phyloP scores from a whole-genome alignment of 2,329 filamentous ascomycete species.

The Hypomyces rosellus region DNA sequence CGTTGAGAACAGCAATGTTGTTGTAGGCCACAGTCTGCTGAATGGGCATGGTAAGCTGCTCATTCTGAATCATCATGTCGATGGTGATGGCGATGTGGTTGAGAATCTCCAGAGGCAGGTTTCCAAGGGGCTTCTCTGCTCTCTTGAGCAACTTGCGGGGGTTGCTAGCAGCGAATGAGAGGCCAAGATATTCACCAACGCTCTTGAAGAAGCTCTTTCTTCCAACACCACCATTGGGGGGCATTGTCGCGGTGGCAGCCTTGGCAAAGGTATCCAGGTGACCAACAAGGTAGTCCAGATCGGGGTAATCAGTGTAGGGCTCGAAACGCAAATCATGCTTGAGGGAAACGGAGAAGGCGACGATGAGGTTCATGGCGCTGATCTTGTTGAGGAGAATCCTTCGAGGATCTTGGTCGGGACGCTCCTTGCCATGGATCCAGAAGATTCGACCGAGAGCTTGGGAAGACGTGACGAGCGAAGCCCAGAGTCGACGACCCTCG shows the following conservation, averaged over 20 bases:
- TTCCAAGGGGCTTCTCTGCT: conserved; percentile 65
- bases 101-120: conserved; percentile 77
- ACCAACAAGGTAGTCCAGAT: conserved; percentile 61
- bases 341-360: conserved; percentile 69
- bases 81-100: conserved; percentile 63
- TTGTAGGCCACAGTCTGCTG: conserved; percentile 57
- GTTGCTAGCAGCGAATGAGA: conserved; percentile 72
- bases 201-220: conserved; percentile 54
- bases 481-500: conserved; percentile 59
- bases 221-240: conserved; percentile 23
- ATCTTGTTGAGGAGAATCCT: conserved; percentile 65
- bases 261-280: conserved; percentile 72
- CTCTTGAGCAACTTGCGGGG: conserved; percentile 72
- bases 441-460: conserved; percentile 69
- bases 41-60: conserved; percentile 49
- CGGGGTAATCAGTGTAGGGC: conserved; percentile 70
- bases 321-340: conserved; percentile 83
- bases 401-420: conserved; percentile 45
- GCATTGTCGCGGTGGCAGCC: conserved; percentile 38
- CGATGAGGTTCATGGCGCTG: conserved; percentile 69
- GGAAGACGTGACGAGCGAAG: conserved; percentile 53
- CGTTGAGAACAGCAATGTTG: conserved; percentile 59
- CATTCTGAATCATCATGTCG: conserved; percentile 51
- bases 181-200: conserved; percentile 65
- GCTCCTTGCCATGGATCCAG: conserved; percentile 71